phyloP scores from a whole-genome alignment of 176 grass and related monocot species.

The Aegilops umbellulata region DNA sequence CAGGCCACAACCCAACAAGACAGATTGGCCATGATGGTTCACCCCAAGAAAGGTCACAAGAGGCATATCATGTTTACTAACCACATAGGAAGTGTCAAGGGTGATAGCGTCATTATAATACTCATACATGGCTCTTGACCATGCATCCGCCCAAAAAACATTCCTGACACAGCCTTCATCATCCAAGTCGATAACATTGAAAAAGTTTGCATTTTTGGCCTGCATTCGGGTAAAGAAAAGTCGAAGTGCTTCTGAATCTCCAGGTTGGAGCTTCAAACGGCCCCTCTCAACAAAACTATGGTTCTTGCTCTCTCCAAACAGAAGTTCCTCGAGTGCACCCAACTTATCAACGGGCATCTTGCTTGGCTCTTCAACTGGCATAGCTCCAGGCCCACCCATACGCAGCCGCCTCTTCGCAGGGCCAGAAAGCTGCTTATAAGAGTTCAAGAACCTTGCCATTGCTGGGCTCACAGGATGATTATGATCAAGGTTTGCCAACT shows the following conservation, averaged over 20 bases:
- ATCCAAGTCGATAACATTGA: slow-evolving; percentile 82
- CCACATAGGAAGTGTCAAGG: slow-evolving; percentile 79
- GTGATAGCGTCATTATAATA: slow-evolving; percentile 79
- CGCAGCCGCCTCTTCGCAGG: slow-evolving; percentile 61
- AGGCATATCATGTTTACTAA: slow-evolving; percentile 78
- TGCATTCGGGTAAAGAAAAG: slow-evolving; percentile 97
- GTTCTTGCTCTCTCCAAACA: slow-evolving; percentile 82
- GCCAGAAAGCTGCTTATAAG: slow-evolving; percentile 77
- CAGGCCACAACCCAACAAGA: slow-evolving; percentile 75
- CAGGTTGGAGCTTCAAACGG: slow-evolving; percentile 65
- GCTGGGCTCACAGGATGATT: slow-evolving; percentile 94
- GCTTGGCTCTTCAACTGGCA: slow-evolving; percentile 65
- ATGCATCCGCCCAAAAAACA: slow-evolving; percentile 89
- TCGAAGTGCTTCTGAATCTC: slow-evolving; percentile 79
- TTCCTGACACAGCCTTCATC: slow-evolving; percentile 69
- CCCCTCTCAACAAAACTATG: slow-evolving; percentile 70
- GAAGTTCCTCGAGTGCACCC: slow-evolving; percentile 65
- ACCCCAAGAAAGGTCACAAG: slow-evolving; percentile 83
- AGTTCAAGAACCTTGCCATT: slow-evolving; percentile 90
- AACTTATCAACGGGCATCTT: slow-evolving; percentile 71
- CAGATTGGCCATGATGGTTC: slow-evolving; percentile 89
- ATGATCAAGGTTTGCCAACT: slow-evolving; percentile 82
- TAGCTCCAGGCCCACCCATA: slow-evolving; percentile 47
- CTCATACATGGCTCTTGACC: slow-evolving; percentile 77
- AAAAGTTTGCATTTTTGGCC: slow-evolving; percentile 91